These are phyloP conservation scores for Colletotrichum sojae DNA, from an alignment of 2,329 filamentous ascomycete species.

Conservation along the genomic window DNA sequence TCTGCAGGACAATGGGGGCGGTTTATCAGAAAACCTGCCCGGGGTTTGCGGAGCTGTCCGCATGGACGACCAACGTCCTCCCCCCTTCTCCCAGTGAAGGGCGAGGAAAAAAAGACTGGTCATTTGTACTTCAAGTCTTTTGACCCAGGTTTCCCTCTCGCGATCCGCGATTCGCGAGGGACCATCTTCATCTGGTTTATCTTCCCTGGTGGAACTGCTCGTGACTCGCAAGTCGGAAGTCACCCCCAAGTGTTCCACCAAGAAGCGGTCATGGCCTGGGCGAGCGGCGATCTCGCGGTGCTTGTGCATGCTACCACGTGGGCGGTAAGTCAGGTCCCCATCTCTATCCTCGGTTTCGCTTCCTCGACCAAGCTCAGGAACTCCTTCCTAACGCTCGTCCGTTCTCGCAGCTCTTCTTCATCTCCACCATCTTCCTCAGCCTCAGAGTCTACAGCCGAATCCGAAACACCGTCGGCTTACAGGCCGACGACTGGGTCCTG, in stretches of 20 bases:
- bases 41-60: no score
- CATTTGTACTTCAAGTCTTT: background rate
- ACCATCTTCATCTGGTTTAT: background rate
- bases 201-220: background rate
- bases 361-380: background rate
- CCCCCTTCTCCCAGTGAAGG: no score
- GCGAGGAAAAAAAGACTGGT: background rate
- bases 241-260: conserved; percentile 3
- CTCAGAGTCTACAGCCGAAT: conserved; percentile 43
- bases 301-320: conserved; percentile 14
- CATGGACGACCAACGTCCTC: no score
- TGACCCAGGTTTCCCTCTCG: background rate
- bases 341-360: background rate
- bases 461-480: conserved; percentile 42
- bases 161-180: background rate
- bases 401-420: background rate
- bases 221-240: background rate
- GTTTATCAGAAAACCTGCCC: background rate
- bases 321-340: conserved; percentile 2
- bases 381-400: background rate
- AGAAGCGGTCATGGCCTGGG: conserved; percentile 5
- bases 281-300: background rate
- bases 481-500: conserved; percentile 50
- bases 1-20: no score
- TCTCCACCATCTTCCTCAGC: conserved; percentile 29